Evolutionary conservation across 75 land plant genomes (phyloP), one percentile per base, ranked within the genome.

Genomic region (Chamaecyparis obtusa): DNA sequence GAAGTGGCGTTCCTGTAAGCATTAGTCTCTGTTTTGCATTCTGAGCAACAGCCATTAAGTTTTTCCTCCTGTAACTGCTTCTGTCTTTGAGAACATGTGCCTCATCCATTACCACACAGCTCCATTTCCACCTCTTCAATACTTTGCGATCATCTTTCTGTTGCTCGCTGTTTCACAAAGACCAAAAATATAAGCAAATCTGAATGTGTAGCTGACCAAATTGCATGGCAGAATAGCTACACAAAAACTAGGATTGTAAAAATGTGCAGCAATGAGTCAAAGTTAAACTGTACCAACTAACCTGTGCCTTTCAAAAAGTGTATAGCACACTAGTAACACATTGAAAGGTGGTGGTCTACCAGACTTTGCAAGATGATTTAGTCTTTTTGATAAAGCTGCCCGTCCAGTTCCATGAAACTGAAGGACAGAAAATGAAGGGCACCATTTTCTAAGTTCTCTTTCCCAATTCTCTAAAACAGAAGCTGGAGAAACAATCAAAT

Each of bases 61-160:
- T 94, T 87, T 94, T 98, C 93, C 95, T 93, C 67, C 99, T 89
- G 84, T 91, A 96, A 87, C 99, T 98, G 55, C 89, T 88, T 79
- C 91, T 93, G 90, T 98, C 99, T 87, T 98, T 98, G 86, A 98
- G 89, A n/a, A 96, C 92, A 95, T 98, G 99, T 86, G 99, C 99
- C 89, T 98, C 99, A 90, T 98, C 99, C 96, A 98, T 93, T 11
- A 98, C 82, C 24, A 98, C 97, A 89, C 99, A 97, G 85, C 99
- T 98, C 99, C 99, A 98, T 30, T 86, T 87, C 94, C 93, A 98
- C n/a, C 92, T 93, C 89, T 94, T 95, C 86, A 98, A 87, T 83
- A 95, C 81, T 85, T 93, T 97, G 27, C 99, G 96, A 60, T 98
- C 99, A 88, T 98, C 99, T 87, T 95, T 98, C 90, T 92, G 93